Evolutionary conservation across 208 protist genomes (phyloP), one percentile per base, ranked within the genome.

Genomic region (Leishmania turanica): DNA sequence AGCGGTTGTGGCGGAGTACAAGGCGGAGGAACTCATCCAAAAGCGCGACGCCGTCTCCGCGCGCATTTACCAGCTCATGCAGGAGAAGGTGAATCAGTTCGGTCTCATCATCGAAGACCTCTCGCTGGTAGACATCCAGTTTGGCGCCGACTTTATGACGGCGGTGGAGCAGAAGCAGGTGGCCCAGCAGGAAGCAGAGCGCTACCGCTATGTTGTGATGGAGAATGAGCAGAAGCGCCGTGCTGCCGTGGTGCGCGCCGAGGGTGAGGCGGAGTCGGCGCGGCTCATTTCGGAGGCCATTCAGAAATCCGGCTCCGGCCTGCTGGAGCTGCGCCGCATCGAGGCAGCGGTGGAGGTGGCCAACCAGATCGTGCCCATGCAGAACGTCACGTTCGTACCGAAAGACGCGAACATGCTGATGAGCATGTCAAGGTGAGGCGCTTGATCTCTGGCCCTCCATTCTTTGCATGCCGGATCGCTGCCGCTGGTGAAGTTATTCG

Each of bases 1-100:
- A 87, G 95, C 96, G 69, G 95, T 98, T n/a, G 92, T 98, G 76
- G 99, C 99, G 4, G 98, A 99, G 91, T 99, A 99, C 89, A 99
- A 99, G 91, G 99, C 99, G 2, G 96, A 99, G 69, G 99, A 99
- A 92, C 95, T 99, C 6, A 99, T 99, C 85, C 99, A 99, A 76
- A 99, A 99, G 91, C 97, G 98, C 77, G 98, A 99, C 81, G 87
- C 89, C 71, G 97, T 99, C 49, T 98, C 92, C 8, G 89, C 93
- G 3, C 92, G 97, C 65, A 98, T 99, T 68, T 97, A 92, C 77
- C 90, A 98, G 77, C 90, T 97, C 80, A 98, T 99, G 84, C 91
- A 94, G 77, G 90, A 99, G 79, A 99, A 99, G 82, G 98, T 99
- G 6, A 87, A 93, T 56, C 99, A 99, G 81, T 99, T 99, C 85